Evolutionary conservation across 805 yeast species (phyloP), one percentile per base, ranked within the genome.

Genomic region (Teunomyces tritomae): DNA sequence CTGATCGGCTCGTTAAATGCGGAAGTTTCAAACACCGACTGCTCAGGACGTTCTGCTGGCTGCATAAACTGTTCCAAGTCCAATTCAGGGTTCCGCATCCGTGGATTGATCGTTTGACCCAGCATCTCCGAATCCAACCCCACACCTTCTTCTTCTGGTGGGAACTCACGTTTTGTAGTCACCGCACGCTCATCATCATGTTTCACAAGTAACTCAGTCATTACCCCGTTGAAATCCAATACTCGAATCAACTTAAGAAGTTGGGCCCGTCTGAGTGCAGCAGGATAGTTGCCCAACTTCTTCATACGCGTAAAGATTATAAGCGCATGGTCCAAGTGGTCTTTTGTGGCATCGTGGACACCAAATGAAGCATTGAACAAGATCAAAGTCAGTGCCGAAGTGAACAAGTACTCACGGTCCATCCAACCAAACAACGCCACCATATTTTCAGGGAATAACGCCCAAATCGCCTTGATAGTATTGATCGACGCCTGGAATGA

Each of bases 401-500:
- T 86, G 62, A 85, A 87, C 20, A 87, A 68, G 59, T 87, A 87
- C 58, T 87, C 95, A 56, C 95, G 73, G 60, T 87, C 95, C 92
- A 87, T 86, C 73, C 88, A 87, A 2, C 95, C 94, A 67, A 87
- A 87, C 39, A 86, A 64, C 0, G 95, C 92, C n/a, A 87, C 84
- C 89, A 85, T 84, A 54, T 85, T 85, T 48, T 84, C 87, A 0
- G 87, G 88, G 60, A 84, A 71, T 41, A 87, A 68, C 0, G 85
- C 83, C 92, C 92, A 86, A 3, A 87, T 68, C 0, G 86, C 80
- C 52, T 88, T 72, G 34, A 87, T 80, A 0, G 90, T 83, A 59
- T 86, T 85, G 41, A 87, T 84, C 0, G 91, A 85, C 0, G 90
- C 92, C 59, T 86, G 92, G 62, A 87, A 82, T 0, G 91, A 84